Evolutionary conservation across 306 rosid genomes (phyloP), one percentile per base, ranked within the genome.

Genomic region (Mimosa pudica): DNA sequence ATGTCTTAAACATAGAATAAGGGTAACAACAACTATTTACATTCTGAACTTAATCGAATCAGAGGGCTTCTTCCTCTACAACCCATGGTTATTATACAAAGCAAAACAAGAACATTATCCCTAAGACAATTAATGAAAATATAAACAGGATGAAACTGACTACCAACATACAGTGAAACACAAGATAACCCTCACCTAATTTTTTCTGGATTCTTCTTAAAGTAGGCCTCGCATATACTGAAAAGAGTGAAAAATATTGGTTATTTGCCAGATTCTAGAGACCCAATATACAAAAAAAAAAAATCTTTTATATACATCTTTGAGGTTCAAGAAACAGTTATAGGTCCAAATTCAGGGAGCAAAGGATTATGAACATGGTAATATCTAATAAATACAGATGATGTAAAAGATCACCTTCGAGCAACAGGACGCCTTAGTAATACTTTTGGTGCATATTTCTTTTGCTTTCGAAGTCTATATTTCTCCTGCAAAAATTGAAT

Each of bases 201-300:
- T 87, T 90, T 91, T 48, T 82, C 82, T 46, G 98, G 92, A 89
- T 89, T 84, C 82, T 95, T 95, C 88, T 87, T 92, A 84, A 91
- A 92, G 87, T 95, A 94, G 35, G 98, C 98, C 90, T 95, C 98
- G 4, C 98, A 91, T 80, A 95, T 92, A 71, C 98, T 92, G 93
- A 60, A 71, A 77, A 75, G 74, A 77, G 69, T 62, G 32, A 58
- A 73, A 48, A 73, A 38, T n/a, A 70, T 24, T 7, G 52, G 79
- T 76, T 80, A 80, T 42, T 64, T 41, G 74, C 75, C 52, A 70
- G 58, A 70, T 24, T 47, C 74, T 12, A 12, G 35, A 47, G 57
- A 20, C 58, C 74, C 42, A 70, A 47, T 24, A 70, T 24, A 18
- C 58, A 30, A 62, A 32, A 71, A 42, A 71, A 42, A 70, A 44